Evolutionary conservation across 129 eudicot species (phyloP), one percentile per base, ranked within the genome.

Genomic region (Kitagawia praeruptora): DNA sequence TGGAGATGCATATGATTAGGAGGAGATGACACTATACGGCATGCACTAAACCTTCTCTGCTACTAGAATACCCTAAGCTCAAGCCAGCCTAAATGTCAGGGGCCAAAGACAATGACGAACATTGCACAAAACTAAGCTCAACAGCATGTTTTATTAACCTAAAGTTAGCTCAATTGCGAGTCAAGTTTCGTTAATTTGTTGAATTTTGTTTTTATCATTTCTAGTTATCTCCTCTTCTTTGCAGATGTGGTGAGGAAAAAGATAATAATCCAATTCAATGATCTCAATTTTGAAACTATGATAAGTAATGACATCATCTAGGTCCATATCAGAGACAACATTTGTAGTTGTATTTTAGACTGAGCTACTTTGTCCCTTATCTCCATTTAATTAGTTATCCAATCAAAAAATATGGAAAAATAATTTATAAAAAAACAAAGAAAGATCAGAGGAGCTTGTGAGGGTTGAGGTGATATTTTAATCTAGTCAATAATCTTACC

Each of bases 401-500:
- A 21, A 10, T 9, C 37, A 2, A 28, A 38, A 66, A 28, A 70
- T 14, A 38, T 37, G 31, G 19, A 23, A 41, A 75, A 23, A 28
- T 44, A 21, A n/a, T 46, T 46, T 75, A 23, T 6, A 45, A 18
- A 8, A 16, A 75, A 45, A 75, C 1, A 13, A 74, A 3, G 12
- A 74, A 34, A 44, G 27, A 15, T 27, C 15, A 13, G 51, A 41
- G 75, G 47, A 8, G 10, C 18, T 15, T 31, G 77, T 31, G 23
- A 78, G 73, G 40, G 53, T 58, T 23, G 40, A 53, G n/a, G 18
- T 3, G 2, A 34, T 48, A 38, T 4, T 63, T n/a, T 41, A n/a
- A 34, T 34, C 77, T 78, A 4, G 58, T 58, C 54, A 63, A 63
- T 51, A 79, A 37, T 77, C 81, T 86, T 88, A 90, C 96, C 96